These are phyloP conservation scores for Boehmeria nivea DNA, from an alignment of 306 rosid genomes.

Conservation along the genomic window DNA sequence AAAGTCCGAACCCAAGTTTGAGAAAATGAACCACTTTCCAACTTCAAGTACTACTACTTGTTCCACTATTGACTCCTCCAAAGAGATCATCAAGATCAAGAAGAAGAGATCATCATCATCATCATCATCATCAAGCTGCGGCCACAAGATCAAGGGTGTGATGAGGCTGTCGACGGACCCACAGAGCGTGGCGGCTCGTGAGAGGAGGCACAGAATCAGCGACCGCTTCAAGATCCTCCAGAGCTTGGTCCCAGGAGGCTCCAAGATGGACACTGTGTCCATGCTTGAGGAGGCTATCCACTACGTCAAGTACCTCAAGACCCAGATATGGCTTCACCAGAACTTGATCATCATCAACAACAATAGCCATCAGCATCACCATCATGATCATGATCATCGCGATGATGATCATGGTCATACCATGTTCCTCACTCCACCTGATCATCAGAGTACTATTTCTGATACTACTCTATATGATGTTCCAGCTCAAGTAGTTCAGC, in stretches of 20 bases:
- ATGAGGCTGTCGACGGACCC: conserved; percentile 86
- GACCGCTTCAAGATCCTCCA: conserved; percentile 84
- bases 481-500: conserved; percentile 1
- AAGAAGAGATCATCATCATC: conserved; percentile 2
- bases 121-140: conserved; percentile 2
- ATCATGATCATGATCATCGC: conserved; percentile 21
- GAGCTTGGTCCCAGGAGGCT: conserved; percentile 89
- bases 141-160: conserved; percentile 27
- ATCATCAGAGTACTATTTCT: neutral
- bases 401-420: neutral
- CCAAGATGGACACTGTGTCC: conserved; percentile 83
- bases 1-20: too few species aligned
- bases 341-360: conserved; percentile 35
- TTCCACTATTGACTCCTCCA: too few species aligned
- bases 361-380: too few species aligned
- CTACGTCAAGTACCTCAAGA: conserved; percentile 73
- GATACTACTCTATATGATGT: neutral
- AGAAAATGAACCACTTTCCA: conserved; percentile 43
- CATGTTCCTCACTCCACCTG: conserved; percentile 8
- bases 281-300: conserved; percentile 86
- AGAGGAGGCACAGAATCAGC: conserved; percentile 82
- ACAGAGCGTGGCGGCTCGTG: conserved; percentile 89
- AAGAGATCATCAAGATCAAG: too few species aligned
- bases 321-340: conserved; percentile 83
- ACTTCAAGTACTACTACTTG: neutral